A percentile compares a stretch with the other conserved stretches of the same genome.
phyloP scores from a whole-genome alignment of 345 rosid species.

The Toxicodendron radicans region DNA sequence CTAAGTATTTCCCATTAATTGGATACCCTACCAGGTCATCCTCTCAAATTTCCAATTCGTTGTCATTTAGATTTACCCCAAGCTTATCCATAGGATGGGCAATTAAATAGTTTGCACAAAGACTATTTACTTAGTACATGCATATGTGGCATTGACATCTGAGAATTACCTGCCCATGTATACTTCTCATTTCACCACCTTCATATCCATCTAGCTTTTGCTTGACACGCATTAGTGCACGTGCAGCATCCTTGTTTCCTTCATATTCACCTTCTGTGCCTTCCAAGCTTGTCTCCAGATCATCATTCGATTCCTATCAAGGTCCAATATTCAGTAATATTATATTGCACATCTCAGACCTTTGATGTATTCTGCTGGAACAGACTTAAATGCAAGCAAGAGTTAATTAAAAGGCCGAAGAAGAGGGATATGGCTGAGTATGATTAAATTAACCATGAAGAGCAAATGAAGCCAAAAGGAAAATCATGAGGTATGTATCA shows the following conservation, averaged over 20 bases:
- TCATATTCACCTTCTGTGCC: constrained; percentile 66
- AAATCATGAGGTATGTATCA: not conserved
- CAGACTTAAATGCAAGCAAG: not conserved
- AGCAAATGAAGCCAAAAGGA: not conserved
- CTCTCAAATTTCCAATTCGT: not conserved
- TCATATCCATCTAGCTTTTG: constrained; percentile 97
- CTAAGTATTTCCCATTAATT: too few relatives aligned
- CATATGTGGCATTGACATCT: not conserved
- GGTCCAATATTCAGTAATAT: not conserved
- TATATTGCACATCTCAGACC: not conserved
- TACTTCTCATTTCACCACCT: constrained; percentile 92
- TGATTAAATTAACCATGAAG: not conserved
- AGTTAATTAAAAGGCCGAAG: not conserved
- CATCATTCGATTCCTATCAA: constrained; percentile 69
- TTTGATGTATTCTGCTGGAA: not conserved
- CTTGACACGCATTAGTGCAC: constrained; percentile 92
- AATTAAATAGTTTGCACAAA: not conserved
- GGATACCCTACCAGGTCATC: not conserved
- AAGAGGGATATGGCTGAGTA: not conserved
- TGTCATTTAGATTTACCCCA: not conserved
- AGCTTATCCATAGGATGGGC: not conserved
- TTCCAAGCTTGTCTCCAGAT: constrained; percentile 64
- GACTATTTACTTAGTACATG: not conserved
- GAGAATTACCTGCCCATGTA: constrained; percentile 83
- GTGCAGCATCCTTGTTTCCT: constrained; percentile 94